Percentiles rank a stretch among this genome's conserved stretches.
phyloP scores from a whole-genome alignment of 2,329 filamentous ascomycete species.

The Ophiostoma ulmi region DNA sequence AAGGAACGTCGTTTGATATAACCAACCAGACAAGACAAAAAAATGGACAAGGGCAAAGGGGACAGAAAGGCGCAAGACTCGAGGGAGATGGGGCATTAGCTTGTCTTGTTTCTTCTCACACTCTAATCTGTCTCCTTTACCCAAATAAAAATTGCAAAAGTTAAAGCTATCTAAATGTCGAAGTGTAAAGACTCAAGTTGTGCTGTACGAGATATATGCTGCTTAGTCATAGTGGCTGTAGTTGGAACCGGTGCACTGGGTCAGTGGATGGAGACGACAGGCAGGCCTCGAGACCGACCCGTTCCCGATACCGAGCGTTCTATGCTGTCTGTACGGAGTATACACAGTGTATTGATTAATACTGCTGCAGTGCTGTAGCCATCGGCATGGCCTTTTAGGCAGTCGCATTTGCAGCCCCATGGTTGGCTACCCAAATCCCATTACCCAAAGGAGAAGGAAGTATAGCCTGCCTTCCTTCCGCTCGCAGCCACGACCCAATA shows the following conservation, averaged over 20 bases:
- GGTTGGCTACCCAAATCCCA: not conserved
- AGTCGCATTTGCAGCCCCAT: not conserved
- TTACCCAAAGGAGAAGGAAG: not conserved
- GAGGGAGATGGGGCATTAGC: not conserved
- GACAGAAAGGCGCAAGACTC: conserved; percentile 12
- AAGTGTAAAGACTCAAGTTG: not conserved
- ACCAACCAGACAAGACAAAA: conserved; percentile 12
- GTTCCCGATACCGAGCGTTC: not conserved
- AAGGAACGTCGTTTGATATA: conserved; percentile 6
- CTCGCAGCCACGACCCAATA: not conserved
- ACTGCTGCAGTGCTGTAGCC: not conserved
- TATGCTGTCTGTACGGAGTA: not conserved
- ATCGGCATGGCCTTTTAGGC: not conserved
- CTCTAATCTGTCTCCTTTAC: conserved; percentile 4
- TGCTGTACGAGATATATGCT: not conserved
- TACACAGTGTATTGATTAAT: not conserved
- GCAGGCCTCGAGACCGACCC: not conserved
- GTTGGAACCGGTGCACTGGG: not conserved
- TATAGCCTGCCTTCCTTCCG: not conserved
- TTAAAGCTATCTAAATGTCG: not conserved
- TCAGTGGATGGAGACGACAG: not conserved
- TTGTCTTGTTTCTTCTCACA: not conserved
- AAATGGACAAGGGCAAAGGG: not conserved
- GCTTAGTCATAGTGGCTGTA: not conserved
- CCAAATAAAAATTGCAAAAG: conserved; percentile 3